Conservation (phyloP, 768 basidiomycete species). For the Lactifluus hygrophoroides region DNA sequence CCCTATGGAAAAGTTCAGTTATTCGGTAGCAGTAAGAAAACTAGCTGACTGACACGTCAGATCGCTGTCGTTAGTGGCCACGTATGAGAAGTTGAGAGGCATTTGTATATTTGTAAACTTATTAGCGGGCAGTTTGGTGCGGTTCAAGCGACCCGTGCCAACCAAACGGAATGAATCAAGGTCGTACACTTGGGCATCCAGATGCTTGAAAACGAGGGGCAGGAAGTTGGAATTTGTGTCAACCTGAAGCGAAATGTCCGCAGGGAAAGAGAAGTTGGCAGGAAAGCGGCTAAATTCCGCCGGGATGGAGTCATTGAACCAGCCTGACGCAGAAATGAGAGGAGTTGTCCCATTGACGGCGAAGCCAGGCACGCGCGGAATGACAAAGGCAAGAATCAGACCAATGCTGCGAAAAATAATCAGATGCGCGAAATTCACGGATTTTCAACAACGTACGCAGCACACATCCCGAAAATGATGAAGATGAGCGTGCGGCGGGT, state of each 20-base stretch:
- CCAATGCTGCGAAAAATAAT: conserved; percentile 39
- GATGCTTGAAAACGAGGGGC: conserved; percentile 61
- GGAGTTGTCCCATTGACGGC: conserved; percentile 51
- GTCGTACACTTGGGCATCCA: conserved; percentile 66
- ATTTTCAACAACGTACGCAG: conserved; percentile 47
- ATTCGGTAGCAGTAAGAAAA: conserved; percentile 3
- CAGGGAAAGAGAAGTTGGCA: conserved; percentile 87
- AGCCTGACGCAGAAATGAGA: conserved; percentile 48
- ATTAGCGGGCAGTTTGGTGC: conserved; percentile 57
- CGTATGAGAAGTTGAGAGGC: conserved; percentile 79
- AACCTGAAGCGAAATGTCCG: conserved; percentile 62
- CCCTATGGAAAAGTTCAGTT: conserved; percentile 37
- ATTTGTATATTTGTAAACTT: conserved; percentile 53
- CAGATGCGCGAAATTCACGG: background rate
- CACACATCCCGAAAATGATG: conserved; percentile 52
- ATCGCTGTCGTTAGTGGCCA: conserved; percentile 72
- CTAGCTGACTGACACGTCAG: conserved; percentile 57
- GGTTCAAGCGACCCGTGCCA: conserved; percentile 54
- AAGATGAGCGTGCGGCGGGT: conserved; percentile 68
- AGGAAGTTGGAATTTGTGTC: conserved; percentile 70
- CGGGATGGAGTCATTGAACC: conserved; percentile 48
- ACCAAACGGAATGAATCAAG: conserved; percentile 55
- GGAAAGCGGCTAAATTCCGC: conserved; percentile 65
- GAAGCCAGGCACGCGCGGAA: conserved; percentile 77
- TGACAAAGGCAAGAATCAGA: conserved; percentile 63